Conservation (phyloP, 140 eudicot species). For the Stevia rebaudiana region DNA sequence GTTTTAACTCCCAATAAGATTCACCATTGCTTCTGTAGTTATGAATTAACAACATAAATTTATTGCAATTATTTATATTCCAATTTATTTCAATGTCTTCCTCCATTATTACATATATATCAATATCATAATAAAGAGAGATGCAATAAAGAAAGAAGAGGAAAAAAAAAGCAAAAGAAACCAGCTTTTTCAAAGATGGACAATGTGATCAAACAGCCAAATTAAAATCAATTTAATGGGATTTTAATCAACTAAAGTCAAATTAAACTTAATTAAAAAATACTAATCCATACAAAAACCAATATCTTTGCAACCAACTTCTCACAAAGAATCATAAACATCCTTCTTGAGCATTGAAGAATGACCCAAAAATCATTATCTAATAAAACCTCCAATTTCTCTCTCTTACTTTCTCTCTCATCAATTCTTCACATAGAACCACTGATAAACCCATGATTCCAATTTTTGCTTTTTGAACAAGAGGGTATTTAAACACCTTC, state of each 20-base stretch:
- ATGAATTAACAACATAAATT: too few relatives aligned
- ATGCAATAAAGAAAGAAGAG: constrained; percentile 12
- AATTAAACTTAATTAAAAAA: constrained; percentile 19
- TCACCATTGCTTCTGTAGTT: too few relatives aligned
- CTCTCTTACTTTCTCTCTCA: constrained; percentile 29
- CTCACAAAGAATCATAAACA: constrained; percentile 11
- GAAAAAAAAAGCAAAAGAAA: constrained; percentile 24
- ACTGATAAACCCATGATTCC: constrained; percentile 24
- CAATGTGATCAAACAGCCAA: constrained; percentile 14
- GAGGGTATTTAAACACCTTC: constrained; percentile 19
- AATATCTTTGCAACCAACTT: constrained; percentile 16
- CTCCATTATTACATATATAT: constrained; percentile 8
- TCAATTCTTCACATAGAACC: constrained; percentile 18
- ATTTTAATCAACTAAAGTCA: constrained; percentile 27
- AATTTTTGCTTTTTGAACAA: constrained; percentile 7
- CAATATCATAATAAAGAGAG: constrained; percentile 24
- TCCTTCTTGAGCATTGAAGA: constrained; percentile 2
- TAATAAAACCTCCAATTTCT: constrained; percentile 6
- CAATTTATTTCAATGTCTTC: too few relatives aligned
- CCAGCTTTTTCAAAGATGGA: constrained; percentile 34
- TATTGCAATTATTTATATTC: too few relatives aligned
- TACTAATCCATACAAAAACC: neutral
- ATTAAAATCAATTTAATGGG: neutral
- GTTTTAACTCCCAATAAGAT: too few relatives aligned
- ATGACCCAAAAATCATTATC: constrained; percentile 4